Conservation (phyloP, 1,284 basidiomycete genomes). For the Marasmius sp. region DNA sequence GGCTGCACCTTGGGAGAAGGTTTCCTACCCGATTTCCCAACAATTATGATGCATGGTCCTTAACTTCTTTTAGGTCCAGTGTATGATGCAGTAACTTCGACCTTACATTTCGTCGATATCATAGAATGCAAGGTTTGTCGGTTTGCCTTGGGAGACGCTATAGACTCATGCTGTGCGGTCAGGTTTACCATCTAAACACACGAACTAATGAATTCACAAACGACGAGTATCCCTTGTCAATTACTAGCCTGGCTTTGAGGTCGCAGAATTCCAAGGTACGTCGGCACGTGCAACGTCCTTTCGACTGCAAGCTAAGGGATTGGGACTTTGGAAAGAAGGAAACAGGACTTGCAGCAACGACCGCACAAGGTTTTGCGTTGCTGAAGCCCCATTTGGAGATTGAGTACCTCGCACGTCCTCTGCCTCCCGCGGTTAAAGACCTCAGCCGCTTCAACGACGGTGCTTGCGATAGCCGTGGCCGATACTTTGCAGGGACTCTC, state of each 20-base stretch:
- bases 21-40: constrained; percentile 21
- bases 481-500: constrained; percentile 66
- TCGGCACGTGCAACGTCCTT: neutral
- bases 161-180: neutral
- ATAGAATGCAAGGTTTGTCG: constrained; percentile 47
- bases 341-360: constrained; percentile 53
- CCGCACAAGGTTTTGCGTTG: constrained; percentile 51
- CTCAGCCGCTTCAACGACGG: constrained; percentile 70
- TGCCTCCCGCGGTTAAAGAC: constrained; percentile 38
- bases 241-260: constrained; percentile 56
- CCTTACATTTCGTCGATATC: constrained; percentile 70
- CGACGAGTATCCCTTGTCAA: constrained; percentile 49
- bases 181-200: constrained; percentile 58
- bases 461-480: constrained; percentile 60
- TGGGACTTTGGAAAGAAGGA: constrained; percentile 4
- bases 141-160: neutral
- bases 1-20: constrained; percentile 70
- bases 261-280: constrained; percentile 45
- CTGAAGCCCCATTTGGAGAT: constrained; percentile 31
- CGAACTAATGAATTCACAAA: constrained; percentile 35
- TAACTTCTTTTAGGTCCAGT: constrained; percentile 47
- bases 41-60: neutral
- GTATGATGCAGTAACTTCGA: constrained; percentile 52
- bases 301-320: too few species aligned
- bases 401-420: constrained; percentile 48